Conservation (phyloP, 345 rosid species). For the Hibiscus tridactylites region DNA sequence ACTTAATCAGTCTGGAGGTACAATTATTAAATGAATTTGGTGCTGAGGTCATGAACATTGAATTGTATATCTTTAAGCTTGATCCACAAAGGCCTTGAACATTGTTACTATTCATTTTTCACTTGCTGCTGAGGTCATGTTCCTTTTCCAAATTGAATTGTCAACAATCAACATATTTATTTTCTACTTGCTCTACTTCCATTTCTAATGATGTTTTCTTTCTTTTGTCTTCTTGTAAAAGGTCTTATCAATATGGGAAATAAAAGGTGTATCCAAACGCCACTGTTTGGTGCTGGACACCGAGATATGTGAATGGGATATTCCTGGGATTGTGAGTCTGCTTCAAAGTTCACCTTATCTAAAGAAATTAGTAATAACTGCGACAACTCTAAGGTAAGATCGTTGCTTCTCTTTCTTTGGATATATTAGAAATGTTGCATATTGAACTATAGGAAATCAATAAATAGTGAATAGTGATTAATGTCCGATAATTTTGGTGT, state of each 20-base stretch:
- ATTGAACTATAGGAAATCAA: background rate
- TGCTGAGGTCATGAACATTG: no score
- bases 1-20: no score
- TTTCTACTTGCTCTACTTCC: background rate
- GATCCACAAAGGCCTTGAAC: background rate
- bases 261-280: conserved; percentile 10
- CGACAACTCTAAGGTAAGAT: background rate
- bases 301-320: conserved; percentile 20
- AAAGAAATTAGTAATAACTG: conserved; percentile 20
- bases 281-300: conserved; percentile 20
- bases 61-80: background rate
- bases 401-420: background rate
- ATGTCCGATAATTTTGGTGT: background rate
- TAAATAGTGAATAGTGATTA: background rate
- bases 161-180: background rate
- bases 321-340: conserved; percentile 22
- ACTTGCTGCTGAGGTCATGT: background rate
- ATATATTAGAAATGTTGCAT: background rate
- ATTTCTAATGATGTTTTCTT: background rate
- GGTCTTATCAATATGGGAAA: conserved; percentile 13
- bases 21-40: no score
- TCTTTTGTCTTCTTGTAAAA: conserved; percentile 8
- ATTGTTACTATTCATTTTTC: background rate
- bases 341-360: conserved; percentile 24
- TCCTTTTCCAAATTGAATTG: background rate